These are phyloP conservation scores for Tillandsia leiboldiana DNA, from an alignment of 176 grass and related monocot species.

Conservation along the genomic window DNA sequence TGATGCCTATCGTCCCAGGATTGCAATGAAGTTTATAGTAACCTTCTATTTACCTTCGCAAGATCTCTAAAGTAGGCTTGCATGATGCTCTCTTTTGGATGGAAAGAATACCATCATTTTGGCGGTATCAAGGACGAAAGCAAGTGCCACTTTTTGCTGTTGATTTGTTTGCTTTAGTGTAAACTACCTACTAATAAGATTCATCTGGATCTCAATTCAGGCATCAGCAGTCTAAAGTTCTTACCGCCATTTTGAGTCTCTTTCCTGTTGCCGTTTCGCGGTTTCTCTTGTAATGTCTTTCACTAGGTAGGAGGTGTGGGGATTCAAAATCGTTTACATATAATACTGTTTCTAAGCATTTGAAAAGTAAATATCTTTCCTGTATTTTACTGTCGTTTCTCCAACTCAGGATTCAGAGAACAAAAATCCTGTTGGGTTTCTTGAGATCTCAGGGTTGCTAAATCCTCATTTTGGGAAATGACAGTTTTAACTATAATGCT, in stretches of 20 bases:
- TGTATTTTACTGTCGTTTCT: neutral
- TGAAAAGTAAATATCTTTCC: neutral
- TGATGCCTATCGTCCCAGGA: neutral
- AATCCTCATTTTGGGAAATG: slow-evolving; percentile 73
- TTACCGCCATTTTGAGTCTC: too few relatives aligned
- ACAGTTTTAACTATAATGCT: neutral
- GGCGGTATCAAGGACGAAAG: neutral
- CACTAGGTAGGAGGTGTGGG: neutral
- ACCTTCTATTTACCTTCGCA: neutral
- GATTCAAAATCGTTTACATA: neutral
- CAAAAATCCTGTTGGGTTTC: slow-evolving; percentile 87
- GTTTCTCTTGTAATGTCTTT: neutral
- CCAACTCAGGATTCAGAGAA: slow-evolving; percentile 57
- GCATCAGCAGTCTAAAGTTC: too few relatives aligned
- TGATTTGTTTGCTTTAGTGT: neutral
- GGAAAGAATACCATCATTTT: neutral
- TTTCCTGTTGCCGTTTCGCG: too few relatives aligned
- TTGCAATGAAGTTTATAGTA: neutral
- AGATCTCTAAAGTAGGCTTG: neutral
- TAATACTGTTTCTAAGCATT: neutral
- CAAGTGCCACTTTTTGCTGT: neutral
- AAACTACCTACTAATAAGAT: neutral
- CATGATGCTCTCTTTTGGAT: neutral
- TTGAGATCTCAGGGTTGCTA: slow-evolving; percentile 74
- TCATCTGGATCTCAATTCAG: neutral